Evolutionary conservation across 345 rosid species (phyloP), one percentile per base, ranked within the genome.

Genomic region (Gossypium arboreum): DNA sequence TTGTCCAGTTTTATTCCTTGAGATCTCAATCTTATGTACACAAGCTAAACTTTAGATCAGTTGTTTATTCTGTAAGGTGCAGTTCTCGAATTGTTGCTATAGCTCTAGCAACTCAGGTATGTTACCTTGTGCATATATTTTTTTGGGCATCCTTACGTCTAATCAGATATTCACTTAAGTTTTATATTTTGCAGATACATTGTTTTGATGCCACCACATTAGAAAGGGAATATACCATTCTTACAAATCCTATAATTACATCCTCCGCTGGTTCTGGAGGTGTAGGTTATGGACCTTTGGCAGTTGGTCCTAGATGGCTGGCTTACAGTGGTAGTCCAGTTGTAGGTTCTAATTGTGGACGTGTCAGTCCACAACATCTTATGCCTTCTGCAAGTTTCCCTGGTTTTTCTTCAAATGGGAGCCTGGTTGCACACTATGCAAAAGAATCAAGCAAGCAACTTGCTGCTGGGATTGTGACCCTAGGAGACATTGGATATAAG

Each of bases 271-370:
- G 80, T 74, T 71, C 84, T 52, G 96, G 90, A 75, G 90, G 89
- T 75, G 77, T 85, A 79, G 99, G 98, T 74, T 90, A 86, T 76
- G 98, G 99, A 29, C 98, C 98, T 68, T 90, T 95, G 75, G 99
- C 97, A 0, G 96, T 95, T 82, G 99, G 97, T 76, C 89, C 94
- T 34, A 84, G 99, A 75, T 95, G 98, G 99, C 82, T 95, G 83
- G 98, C 99, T 61, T 95, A 93, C 63, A 93, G 97, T 62, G 98
- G 94, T 73, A 89, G 80, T 79, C 90, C 92, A 56, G 89, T 89
- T 74, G 78, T 73, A 41, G 79, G 75, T 50, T 83, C 92, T 61
- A 84, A 81, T 78, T 74, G 88, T 16, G 86, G 88, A 39, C 83
- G 81, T 71, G 88, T 89, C 45, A 88, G 81, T 72, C 90, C 98